phyloP scores from a whole-genome alignment of 495 filamentous ascomycete species.

The Talaromyces liani region DNA sequence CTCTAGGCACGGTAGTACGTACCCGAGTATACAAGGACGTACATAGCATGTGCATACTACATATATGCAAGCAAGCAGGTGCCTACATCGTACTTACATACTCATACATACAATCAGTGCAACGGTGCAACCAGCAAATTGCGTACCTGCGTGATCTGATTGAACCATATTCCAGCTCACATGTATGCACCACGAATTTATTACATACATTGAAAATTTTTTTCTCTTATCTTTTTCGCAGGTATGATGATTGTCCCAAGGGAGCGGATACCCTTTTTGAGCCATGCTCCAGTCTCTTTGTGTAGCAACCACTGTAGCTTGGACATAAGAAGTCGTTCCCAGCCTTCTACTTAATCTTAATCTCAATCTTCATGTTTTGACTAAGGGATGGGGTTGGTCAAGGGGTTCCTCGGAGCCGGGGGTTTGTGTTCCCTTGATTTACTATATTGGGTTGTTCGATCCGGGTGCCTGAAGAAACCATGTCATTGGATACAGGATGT shows the following conservation, averaged over 20 bases:
- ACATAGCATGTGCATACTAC: not conserved
- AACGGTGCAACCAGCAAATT: not conserved
- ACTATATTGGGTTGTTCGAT: not conserved
- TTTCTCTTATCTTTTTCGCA: not conserved
- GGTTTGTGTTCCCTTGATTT: not conserved
- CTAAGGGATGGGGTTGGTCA: not conserved
- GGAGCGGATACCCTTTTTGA: not conserved
- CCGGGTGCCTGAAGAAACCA: not conserved
- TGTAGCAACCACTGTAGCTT: too few species aligned
- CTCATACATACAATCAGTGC: not conserved
- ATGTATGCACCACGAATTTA: not conserved
- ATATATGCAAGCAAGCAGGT: not conserved
- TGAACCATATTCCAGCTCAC: not conserved
- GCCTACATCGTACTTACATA: not conserved
- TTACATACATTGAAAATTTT: not conserved
- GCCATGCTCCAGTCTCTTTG: not conserved
- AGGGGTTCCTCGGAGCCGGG: not conserved
- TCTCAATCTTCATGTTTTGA: not conserved
- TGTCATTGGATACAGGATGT: not conserved
- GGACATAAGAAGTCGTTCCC: not conserved
- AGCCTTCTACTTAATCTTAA: not conserved
- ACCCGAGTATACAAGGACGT: not conserved
- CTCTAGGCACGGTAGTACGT: not conserved
- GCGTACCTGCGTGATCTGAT: not conserved
- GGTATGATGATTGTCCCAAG: not conserved